These are phyloP conservation scores for Golubevia sp. DNA, from an alignment of 1,284 basidiomycete species.

Conservation along the genomic window DNA sequence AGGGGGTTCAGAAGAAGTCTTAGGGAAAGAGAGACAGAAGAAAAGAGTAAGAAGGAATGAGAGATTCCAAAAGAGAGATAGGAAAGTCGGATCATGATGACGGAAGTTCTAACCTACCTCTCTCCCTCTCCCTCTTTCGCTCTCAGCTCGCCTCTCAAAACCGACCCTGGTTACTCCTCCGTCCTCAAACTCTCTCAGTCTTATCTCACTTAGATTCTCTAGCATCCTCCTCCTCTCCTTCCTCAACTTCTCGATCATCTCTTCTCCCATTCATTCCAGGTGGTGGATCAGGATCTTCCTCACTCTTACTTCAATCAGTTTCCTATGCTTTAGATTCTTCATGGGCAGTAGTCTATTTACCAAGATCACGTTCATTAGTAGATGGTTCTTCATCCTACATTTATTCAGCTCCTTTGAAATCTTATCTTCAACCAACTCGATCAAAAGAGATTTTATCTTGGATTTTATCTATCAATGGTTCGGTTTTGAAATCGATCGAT, in stretches of 20 bases:
- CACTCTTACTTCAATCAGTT: slow-evolving; percentile 43
- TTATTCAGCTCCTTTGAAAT: slow-evolving; percentile 36
- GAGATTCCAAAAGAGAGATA: too few relatives aligned
- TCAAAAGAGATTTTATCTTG: slow-evolving; percentile 24
- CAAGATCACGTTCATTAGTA: slow-evolving; percentile 35
- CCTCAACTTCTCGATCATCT: slow-evolving; percentile 9
- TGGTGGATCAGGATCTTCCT: slow-evolving; percentile 44
- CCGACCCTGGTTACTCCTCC: slow-evolving; percentile 30
- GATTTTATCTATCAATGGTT: slow-evolving; percentile 28
- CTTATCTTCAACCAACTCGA: slow-evolving; percentile 47
- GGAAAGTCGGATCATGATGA: too few relatives aligned
- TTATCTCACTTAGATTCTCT: slow-evolving; percentile 30
- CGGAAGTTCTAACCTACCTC: too few relatives aligned
- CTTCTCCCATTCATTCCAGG: slow-evolving; percentile 19
- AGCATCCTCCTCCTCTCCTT: background rate
- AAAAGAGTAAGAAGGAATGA: too few relatives aligned
- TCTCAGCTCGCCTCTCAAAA: slow-evolving; percentile 22
- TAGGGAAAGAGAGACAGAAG: too few relatives aligned
- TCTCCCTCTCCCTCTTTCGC: background rate
- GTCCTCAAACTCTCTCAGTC: slow-evolving; percentile 38
- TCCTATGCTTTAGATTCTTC: slow-evolving; percentile 46
- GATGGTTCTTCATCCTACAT: slow-evolving; percentile 45
- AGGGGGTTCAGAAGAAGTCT: too few relatives aligned
- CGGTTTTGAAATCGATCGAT: slow-evolving; percentile 2
- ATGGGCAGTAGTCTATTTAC: slow-evolving; percentile 51